A percentile compares a stretch with the other conserved stretches of the same genome.
Evolutionary conservation across 495 filamentous ascomycete genomes (phyloP).

Genomic region (Lophiotrema nucula): DNA sequence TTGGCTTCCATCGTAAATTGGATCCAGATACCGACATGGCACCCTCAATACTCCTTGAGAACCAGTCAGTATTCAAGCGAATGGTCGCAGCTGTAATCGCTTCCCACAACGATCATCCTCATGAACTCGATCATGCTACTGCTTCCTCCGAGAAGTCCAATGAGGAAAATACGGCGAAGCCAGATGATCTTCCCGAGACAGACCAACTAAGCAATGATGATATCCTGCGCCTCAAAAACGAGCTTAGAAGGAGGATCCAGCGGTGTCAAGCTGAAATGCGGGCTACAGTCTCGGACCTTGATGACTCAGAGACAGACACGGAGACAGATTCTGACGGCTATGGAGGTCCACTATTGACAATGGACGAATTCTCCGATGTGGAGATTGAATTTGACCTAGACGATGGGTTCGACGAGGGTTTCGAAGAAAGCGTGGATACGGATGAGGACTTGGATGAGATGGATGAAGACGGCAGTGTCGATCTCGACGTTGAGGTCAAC

Average conservation of each 20-base stretch:
- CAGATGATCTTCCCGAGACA: slow-evolving; percentile 1
- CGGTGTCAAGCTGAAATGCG: background rate
- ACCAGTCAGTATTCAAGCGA: background rate
- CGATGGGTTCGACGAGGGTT: background rate
- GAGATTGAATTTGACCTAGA: background rate
- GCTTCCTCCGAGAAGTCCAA: background rate
- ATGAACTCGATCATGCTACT: background rate
- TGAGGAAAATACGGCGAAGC: background rate
- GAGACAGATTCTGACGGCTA: background rate
- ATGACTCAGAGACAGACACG: background rate
- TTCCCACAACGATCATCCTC: background rate
- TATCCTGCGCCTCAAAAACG: slow-evolving; percentile 5
- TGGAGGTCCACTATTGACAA: background rate
- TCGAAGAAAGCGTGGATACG: background rate
- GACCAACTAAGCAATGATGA: slow-evolving; percentile 1
- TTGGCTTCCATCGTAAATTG: slow-evolving; percentile 10
- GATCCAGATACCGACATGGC: background rate
- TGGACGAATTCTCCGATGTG: background rate
- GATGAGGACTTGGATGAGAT: slow-evolving; percentile 2
- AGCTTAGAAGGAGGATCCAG: background rate
- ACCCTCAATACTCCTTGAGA: background rate
- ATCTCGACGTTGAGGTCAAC: background rate
- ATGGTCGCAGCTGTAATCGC: background rate
- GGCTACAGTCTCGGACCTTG: background rate
- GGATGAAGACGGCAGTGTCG: background rate